Percentiles rank a stretch among this genome's conserved stretches.
Conservation (phyloP, 148 eudicot genomes). For the Rhododendron ferrugineum region DNA sequence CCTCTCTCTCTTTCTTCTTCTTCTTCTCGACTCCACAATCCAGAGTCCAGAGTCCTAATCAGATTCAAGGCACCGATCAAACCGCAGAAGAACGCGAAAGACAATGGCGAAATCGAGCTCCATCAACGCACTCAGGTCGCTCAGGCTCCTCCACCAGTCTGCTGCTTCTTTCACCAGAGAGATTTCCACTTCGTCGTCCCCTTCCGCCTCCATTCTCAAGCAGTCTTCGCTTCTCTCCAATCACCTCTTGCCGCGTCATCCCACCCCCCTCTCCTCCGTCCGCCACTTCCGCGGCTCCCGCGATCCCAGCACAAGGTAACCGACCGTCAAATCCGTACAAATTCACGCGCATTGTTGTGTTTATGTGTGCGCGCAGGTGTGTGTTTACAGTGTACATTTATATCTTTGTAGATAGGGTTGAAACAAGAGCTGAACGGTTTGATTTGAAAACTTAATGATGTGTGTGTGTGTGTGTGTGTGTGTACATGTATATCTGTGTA, state of each 20-base stretch:
- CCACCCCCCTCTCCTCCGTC: background rate
- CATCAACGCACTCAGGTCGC: slow-evolving; percentile 8
- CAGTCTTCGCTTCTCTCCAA: slow-evolving; percentile 19
- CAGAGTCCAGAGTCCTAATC: background rate
- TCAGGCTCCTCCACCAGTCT: slow-evolving; percentile 8
- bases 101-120: slow-evolving; percentile 17
- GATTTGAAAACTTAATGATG: background rate
- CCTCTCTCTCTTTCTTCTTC: background rate
- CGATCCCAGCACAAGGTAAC: slow-evolving; percentile 22
- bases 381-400: too few species aligned
- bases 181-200: slow-evolving; percentile 20
- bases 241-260: slow-evolving; percentile 12
- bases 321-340: too few species aligned
- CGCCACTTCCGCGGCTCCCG: slow-evolving; percentile 23
- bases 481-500: background rate
- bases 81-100: background rate
- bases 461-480: background rate
- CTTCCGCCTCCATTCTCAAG: slow-evolving; percentile 16
- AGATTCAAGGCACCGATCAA: background rate
- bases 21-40: background rate
- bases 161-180: background rate
- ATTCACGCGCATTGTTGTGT: background rate
- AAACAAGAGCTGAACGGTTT: too few species aligned
- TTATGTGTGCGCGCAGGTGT: too few species aligned
- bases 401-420: background rate